phyloP scores from a whole-genome alignment of 257 asterid genomes.

The Primulina huaijiensis region DNA sequence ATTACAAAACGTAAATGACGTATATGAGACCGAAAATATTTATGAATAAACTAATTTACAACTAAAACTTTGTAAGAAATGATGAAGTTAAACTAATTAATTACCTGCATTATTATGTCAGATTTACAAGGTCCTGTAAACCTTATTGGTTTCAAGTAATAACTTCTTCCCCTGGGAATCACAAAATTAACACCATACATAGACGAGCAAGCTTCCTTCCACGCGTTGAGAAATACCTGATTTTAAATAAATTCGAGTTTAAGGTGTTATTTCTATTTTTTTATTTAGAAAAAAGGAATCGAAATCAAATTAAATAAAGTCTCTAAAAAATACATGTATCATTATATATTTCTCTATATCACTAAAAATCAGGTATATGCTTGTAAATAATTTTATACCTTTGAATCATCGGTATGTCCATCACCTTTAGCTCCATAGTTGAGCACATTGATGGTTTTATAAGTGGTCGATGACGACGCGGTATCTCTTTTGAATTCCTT shows the following conservation, averaged over 20 bases:
- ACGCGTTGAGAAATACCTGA: slow-evolving; percentile 55
- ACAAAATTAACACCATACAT: slow-evolving; percentile 29
- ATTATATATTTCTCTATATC: neutral
- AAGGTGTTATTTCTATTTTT: too few relatives aligned
- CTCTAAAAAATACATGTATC: neutral
- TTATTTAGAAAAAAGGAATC: too few relatives aligned
- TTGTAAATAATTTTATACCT: slow-evolving; percentile 22
- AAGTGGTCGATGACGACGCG: slow-evolving; percentile 20
- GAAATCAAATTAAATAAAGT: neutral
- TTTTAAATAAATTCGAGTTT: neutral
- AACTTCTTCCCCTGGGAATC: slow-evolving; percentile 39
- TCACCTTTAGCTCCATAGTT: slow-evolving; percentile 62
- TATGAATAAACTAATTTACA: too few relatives aligned
- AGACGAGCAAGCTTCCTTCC: slow-evolving; percentile 54
- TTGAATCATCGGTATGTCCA: slow-evolving; percentile 51
- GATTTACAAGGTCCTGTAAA: slow-evolving; percentile 67
- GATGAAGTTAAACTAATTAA: neutral
- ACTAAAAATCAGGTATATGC: too few relatives aligned
- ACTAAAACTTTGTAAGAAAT: neutral
- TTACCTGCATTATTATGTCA: slow-evolving; percentile 47
- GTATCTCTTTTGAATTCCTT: slow-evolving; percentile 17
- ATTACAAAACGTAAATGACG: too few relatives aligned
- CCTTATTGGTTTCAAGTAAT: slow-evolving; percentile 41
- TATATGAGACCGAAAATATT: too few relatives aligned
- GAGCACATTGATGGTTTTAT: slow-evolving; percentile 36